Evolutionary conservation across 768 basidiomycete genomes (phyloP), one percentile per base, ranked within the genome.

Genomic region (Suillus occidentalis): DNA sequence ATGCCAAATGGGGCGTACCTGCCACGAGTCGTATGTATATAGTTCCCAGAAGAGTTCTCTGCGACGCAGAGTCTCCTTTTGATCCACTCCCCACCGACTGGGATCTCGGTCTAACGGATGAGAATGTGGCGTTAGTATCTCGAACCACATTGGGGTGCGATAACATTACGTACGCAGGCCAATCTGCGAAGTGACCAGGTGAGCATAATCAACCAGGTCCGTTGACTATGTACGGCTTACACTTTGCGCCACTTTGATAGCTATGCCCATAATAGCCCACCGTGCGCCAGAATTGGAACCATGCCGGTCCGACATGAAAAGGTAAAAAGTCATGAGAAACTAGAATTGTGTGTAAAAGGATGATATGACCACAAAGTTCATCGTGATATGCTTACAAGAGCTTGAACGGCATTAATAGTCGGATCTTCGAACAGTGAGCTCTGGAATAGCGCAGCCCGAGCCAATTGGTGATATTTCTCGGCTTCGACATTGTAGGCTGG

Each of bases 291-390:
- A 86, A 70, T 80, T 83, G 39, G 84, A 85, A 16, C 88, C 88
- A 75, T 89, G 87, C 66, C 88, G 83, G 76, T 90, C 88, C 63
- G 84, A 82, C 60, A 89, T 79, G 76, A 89, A 89, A 42, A 89
- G 80, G 70, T 89, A 90, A 71, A 83, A 88, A 12, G 87, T 83
- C 88, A 90, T 90, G 65, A 90, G 78, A 72, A 84, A 87, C 88
- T 90, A 66, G 37, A 47, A 61, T 22, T 78, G n/a, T 50, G 37
- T 4, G 80, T 81, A n/a, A 81, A 71, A 64, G 73, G 3, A 20
- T 80, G 14, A 43, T 42, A 13, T 36, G 42, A 31, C 14, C 16
- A 64, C 80, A 81, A 14, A 81, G 80, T 81, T 84, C 82, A 18
- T 39, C 62, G 68, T 34, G 61, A 0, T 28, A 57, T 53, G 79